These are phyloP conservation scores for Parathielavia appendiculata DNA, from an alignment of 495 filamentous ascomycete species.

Conservation along the genomic window DNA sequence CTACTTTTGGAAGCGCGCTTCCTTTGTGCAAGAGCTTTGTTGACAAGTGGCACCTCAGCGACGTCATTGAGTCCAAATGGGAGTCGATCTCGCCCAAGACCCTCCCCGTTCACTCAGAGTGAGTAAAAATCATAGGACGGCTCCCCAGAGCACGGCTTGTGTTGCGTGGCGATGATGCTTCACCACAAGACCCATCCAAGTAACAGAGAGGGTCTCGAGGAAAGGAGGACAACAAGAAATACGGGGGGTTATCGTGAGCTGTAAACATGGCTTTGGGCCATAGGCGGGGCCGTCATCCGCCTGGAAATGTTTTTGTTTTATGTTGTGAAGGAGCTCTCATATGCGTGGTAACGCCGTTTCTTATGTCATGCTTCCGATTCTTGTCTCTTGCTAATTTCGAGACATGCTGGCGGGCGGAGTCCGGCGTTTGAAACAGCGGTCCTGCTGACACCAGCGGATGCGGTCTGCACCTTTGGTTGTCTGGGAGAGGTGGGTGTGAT, in stretches of 20 bases:
- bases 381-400: too few species aligned
- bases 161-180: too few species aligned
- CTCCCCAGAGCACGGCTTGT: too few species aligned
- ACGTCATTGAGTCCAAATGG: conserved; percentile 22
- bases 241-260: not conserved
- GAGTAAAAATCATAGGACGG: not conserved
- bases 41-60: conserved; percentile 6
- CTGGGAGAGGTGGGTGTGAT: not conserved
- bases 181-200: too few species aligned
- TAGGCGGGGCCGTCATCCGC: too few species aligned
- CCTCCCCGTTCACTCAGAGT: conserved; percentile 21
- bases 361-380: too few species aligned
- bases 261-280: too few species aligned
- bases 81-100: conserved; percentile 17
- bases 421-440: too few species aligned
- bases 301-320: too few species aligned
- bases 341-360: too few species aligned
- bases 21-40: not conserved
- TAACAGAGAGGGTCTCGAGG: not conserved
- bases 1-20: not conserved
- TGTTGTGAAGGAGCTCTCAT: too few species aligned
- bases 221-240: not conserved
- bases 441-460: not conserved
- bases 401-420: too few species aligned
- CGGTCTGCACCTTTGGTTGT: not conserved